Conservation (phyloP, 1,284 basidiomycete species). For the Rhodotorula sp. region DNA sequence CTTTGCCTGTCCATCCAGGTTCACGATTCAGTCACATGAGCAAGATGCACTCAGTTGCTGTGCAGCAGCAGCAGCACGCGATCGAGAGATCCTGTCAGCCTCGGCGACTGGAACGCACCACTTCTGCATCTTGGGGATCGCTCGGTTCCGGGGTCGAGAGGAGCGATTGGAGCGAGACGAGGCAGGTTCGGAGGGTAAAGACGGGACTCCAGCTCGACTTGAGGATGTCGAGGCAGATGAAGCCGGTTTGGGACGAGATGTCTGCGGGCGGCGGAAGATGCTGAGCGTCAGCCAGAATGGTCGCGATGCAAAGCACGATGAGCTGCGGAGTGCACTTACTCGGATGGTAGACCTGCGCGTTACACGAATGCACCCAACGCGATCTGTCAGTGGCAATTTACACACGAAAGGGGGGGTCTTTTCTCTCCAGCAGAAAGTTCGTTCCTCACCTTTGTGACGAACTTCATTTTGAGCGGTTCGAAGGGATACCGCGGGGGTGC, state of each 20-base stretch:
- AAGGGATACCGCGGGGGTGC: conserved; percentile 72
- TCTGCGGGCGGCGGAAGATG: conserved; percentile 6
- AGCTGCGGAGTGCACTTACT: conserved; percentile 54
- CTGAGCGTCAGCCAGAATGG: too few species aligned
- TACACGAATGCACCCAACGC: background rate
- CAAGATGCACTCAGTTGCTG: too few species aligned
- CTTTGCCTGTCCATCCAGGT: conserved; percentile 59
- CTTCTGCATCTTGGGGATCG: conserved; percentile 96
- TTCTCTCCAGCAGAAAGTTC: background rate
- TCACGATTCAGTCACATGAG: background rate
- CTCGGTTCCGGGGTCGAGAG: conserved; percentile 95
- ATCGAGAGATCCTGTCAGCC: background rate
- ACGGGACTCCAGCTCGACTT: conserved; percentile 60
- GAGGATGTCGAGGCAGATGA: conserved; percentile 68
- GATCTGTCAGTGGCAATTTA: too few species aligned
- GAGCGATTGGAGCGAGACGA: conserved; percentile 92
- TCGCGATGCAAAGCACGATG: background rate
- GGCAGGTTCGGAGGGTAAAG: conserved; percentile 85
- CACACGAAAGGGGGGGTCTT: too few species aligned
- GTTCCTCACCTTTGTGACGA: conserved; percentile 63
- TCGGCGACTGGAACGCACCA: conserved; percentile 47
- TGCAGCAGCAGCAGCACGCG: background rate
- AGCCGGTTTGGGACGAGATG: conserved; percentile 87
- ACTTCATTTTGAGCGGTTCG: conserved; percentile 98
- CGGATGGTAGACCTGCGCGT: conserved; percentile 85